These are phyloP conservation scores for Cryoendolithus antarcticus DNA, from an alignment of 2,329 filamentous ascomycete genomes.

Conservation along the genomic window DNA sequence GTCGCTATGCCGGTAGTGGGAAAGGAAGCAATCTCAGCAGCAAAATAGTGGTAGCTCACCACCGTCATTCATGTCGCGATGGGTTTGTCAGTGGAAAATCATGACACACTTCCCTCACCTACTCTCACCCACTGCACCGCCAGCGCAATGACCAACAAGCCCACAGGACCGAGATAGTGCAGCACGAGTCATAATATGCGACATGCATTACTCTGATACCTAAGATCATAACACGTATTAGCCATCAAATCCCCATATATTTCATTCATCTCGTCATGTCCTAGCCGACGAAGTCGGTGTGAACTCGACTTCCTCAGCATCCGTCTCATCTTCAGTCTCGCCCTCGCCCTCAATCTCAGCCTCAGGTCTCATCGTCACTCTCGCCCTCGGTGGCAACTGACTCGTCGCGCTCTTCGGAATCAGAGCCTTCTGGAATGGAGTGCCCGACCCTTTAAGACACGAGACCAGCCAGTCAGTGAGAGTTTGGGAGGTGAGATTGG, in stretches of 20 bases:
- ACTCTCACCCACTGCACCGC: slow-evolving; percentile 8
- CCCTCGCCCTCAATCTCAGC: slow-evolving; percentile 2
- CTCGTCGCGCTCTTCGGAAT: background rate
- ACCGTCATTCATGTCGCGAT: too few species aligned
- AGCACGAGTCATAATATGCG: slow-evolving; percentile 29
- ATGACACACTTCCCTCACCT: too few species aligned
- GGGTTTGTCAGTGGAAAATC: too few species aligned
- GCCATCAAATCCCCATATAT: too few species aligned
- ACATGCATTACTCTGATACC: slow-evolving; percentile 28
- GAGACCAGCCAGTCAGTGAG: too few species aligned
- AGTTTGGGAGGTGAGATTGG: too few species aligned
- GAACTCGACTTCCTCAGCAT: background rate
- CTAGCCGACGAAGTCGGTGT: slow-evolving; percentile 1
- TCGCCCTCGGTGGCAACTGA: background rate
- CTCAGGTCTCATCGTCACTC: background rate
- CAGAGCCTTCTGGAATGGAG: too few species aligned
- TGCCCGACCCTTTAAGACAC: too few species aligned
- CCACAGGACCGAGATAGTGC: slow-evolving; percentile 17
- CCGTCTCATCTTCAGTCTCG: background rate
- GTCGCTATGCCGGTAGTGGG: too few species aligned
- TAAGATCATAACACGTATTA: slow-evolving; percentile 8
- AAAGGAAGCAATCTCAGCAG: too few species aligned
- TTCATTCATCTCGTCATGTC: too few species aligned
- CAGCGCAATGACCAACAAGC: slow-evolving; percentile 18
- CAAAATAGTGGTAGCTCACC: too few species aligned